phyloP scores from a whole-genome alignment of 1,139 yeast species.

The Pneumocystis canis region DNA sequence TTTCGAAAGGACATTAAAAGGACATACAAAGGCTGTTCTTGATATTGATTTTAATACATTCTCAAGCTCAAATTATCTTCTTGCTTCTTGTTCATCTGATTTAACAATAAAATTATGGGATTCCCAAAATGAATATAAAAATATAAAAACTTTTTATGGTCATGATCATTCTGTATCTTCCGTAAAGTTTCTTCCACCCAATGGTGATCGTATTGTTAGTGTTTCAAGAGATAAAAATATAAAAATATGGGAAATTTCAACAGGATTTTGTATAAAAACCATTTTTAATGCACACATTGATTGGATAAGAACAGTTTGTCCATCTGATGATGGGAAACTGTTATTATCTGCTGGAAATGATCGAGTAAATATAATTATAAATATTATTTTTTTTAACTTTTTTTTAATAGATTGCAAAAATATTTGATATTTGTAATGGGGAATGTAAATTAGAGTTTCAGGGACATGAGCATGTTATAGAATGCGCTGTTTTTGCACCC shows the following conservation, averaged over 20 bases:
- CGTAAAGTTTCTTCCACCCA: constrained; percentile 37
- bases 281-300: constrained; percentile 70
- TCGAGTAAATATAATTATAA: not conserved
- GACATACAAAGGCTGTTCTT: constrained; percentile 63
- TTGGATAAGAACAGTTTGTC: constrained; percentile 66
- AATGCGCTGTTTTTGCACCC: constrained; percentile 58
- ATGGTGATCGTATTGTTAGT: constrained; percentile 39
- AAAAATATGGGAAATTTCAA: constrained; percentile 59
- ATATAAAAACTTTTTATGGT: constrained; percentile 58
- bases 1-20: constrained; percentile 54
- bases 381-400: not conserved
- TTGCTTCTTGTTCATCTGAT: constrained; percentile 61
- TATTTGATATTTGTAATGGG: constrained; percentile 50
- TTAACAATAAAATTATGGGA: constrained; percentile 61
- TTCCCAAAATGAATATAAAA: constrained; percentile 35
- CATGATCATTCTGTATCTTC: constrained; percentile 80
- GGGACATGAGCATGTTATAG: constrained; percentile 66
- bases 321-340: constrained; percentile 38
- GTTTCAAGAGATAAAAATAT: constrained; percentile 67
- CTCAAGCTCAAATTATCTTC: constrained; percentile 16
- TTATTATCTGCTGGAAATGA: constrained; percentile 20
- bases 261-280: constrained; percentile 48
- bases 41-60: constrained; percentile 35
- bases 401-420: constrained; percentile 34
- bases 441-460: constrained; percentile 54